Evolutionary conservation across 331 rosid species (phyloP).

Genomic region (Cucumis variabilis): DNA sequence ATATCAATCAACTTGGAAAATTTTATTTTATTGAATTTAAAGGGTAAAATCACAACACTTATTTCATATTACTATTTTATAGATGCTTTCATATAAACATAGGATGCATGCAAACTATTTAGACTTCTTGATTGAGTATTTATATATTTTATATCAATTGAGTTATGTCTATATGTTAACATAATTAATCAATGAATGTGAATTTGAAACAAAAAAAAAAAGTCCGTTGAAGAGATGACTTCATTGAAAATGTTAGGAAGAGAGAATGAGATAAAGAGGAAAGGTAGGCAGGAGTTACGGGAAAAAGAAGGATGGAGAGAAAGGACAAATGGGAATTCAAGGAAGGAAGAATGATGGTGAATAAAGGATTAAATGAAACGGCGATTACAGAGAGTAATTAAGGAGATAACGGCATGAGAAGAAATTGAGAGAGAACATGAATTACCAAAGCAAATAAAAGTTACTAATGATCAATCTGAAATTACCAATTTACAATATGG

Average conservation of each 20-base stretch:
- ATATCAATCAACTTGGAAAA: too few species aligned
- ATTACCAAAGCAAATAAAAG: not conserved
- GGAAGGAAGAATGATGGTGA: not conserved
- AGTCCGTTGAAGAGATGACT: not conserved
- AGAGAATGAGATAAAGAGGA: not conserved
- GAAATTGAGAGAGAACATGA: not conserved
- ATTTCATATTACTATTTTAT: too few species aligned
- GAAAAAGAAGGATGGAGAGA: not conserved
- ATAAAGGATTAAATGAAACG: not conserved
- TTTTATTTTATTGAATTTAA: too few species aligned
- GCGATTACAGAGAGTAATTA: not conserved
- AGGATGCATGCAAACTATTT: too few species aligned
- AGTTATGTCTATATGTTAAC: too few species aligned
- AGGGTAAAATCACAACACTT: too few species aligned
- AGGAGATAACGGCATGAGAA: not conserved
- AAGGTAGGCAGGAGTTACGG: not conserved
- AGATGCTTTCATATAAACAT: too few species aligned
- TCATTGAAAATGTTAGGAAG: not conserved
- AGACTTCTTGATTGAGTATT: too few species aligned
- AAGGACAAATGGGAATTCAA: not conserved
- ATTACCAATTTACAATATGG: too few species aligned
- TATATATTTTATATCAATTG: too few species aligned
- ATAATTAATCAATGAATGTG: too few species aligned
- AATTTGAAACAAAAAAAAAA: not conserved
- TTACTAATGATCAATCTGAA: not conserved